Evolutionary conservation across 2,329 filamentous ascomycete species (phyloP), one percentile per base, ranked within the genome.

Genomic region (Phaeoacremonium minimum): DNA sequence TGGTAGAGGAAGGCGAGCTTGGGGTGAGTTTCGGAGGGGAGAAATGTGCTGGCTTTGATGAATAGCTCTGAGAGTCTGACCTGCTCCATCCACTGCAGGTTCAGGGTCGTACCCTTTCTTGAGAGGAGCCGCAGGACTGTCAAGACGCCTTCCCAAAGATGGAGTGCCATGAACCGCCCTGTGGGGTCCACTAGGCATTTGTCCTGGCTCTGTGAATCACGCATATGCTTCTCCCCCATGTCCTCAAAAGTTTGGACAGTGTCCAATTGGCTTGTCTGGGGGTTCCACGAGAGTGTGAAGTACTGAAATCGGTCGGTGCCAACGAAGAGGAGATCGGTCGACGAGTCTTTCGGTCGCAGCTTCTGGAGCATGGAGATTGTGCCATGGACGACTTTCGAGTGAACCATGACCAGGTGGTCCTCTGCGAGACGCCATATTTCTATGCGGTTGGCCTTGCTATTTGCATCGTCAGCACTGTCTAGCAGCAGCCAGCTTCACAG

Each of bases 251-350:
- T 47, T 48, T 73, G 66, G 15, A 73, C 55, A 0, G 71, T 76
- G 7, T 75, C 67, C 3, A 83, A 58, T 39, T 66, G 57, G 15
- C 61, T 61, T 5, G 53, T 67, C 55, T 74, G 60, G 1, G 72
- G 52, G 49, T 96, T 81, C 90, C 93, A 98, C 13, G 75, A 80
- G 15, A 95, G 61, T 2, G 88, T 95, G 59, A 97, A 95, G 64
- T 95, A 97, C 51, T 89, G 83, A 49, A 87, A 85, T 37, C 85
- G 80, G 55, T 95, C 85, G 32, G 93, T 98, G 33, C 89, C 91
- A 39, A 98, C 76, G 56, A 98, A 95, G 42, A 98, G 77, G 43
- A 96, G 79, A 49, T 97, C 89, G 32, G 82, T 87, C 5, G 72
- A 63, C 18, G 83, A 81, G 48, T 87, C 78, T 33, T 80, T 78